Base-by-base conservation (phyloP, 2,329 filamentous ascomycete species). In the Sordariomycetes sp. region DNA sequence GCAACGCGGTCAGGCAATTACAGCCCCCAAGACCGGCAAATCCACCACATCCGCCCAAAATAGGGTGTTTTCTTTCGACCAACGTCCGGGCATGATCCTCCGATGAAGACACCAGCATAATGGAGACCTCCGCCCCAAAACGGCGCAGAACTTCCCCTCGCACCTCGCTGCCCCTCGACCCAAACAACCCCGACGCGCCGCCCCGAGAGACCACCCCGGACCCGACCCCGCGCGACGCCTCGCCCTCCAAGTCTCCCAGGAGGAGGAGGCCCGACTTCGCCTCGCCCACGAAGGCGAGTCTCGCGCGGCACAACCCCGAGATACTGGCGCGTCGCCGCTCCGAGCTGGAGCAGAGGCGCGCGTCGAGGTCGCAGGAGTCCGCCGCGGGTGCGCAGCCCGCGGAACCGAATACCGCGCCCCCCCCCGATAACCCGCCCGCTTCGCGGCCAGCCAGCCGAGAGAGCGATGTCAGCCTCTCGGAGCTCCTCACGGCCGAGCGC, bases 251-350 rank as follows among this genome's bases (percentile, higher is more conserved):
- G 11, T 57, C 55, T 59, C 69, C 64, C 35, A 65, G 65, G 53
- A 35, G 50, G n/a, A 57, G 25, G 55, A 76, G 77, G 1, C 77
- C 80, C 1, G 87, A 84, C 1, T 88, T 84, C 65, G 81, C 81
- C 58, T 87, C 85, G n/a, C 85, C 86, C 0, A 87, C 85, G 0
- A 82, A 78, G 66, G 77, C 85, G 14, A 88, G 83, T 64, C 70
- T 87, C 16, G 75, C 83, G 59, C 79, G 81, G 62, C 78, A 81
- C 54, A 81, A 87, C 61, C 81, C 84, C 0, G 78, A 83, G 12
- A 73, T 85, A 7, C 69, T 85, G 37, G 72, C 76, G 59, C 74
- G 77, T 62, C 68, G 72, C 65, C 46, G 54, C 18, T n/a, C 25
- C 14, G 28, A 46, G 43, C 43, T 8, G 18, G n/a, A 40, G 18